Base-by-base conservation (phyloP, 108 stramenopile genomes). In the Aurantiochytrium sp. region DNA sequence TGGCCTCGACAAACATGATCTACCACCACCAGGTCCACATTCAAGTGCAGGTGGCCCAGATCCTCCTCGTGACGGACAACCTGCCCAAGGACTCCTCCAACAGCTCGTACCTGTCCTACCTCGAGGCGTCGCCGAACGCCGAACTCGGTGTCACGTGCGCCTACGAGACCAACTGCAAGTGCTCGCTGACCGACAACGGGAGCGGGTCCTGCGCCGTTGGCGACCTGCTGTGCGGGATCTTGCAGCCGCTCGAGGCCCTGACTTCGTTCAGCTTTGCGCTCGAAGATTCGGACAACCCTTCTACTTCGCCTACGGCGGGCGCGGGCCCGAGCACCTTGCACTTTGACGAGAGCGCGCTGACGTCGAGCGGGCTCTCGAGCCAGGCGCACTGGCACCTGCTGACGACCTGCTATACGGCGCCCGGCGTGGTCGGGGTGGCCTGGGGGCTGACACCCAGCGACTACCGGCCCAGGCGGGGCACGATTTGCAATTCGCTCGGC, bases 311-410 rank as follows among this genome's bases (percentile, higher is more conserved):
- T 0, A 12, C 50, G 10, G 12, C 10, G 10, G 12, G 50, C 50
- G 12, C 10, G 50, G 5, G 10, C 10, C 10, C 50, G 50, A 5
- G 12, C 10, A 50, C 50, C 12, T 50, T 12, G 50, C 50, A 50
- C 12, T 50, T 50, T 12, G 50, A 50, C 12, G 50, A 50, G 5
- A n/a, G 55, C 55, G 22, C 55, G 21, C 55, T 59, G 5, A 59
- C 31, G 10, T 59, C 55, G 32, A 32, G 8, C 27, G 55, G 55
- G 4, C 22, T 59, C 21, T 59, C 55, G 5, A 27, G 31, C 27
- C 55, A 59, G 32, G 34, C 69, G 21, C 69, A 81, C 42, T 81
- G 69, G 69, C 69, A 81, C 27, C 42, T 81, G n/a, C 37, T 81
- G 4, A 81, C 69, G 10, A 22, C 21, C 15, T 81, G 69, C 42